Evolutionary conservation across 441 rosid genomes (phyloP).

Genomic region (Jatropha multifida): DNA sequence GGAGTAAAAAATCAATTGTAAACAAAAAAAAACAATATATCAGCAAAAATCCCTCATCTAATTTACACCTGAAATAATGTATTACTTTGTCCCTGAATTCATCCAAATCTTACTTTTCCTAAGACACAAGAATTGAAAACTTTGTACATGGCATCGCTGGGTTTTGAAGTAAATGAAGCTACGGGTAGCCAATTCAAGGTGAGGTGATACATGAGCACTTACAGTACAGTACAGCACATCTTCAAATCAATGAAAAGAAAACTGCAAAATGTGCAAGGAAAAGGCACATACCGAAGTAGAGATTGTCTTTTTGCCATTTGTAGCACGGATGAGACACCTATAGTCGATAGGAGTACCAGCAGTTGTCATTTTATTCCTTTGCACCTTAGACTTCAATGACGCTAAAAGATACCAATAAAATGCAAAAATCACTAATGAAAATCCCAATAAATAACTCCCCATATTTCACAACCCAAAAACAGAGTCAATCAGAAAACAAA

Average conservation of each 20-base stretch:
- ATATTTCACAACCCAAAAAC: background rate
- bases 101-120: background rate
- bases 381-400: constrained; percentile 73
- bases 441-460: background rate
- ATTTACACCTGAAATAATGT: background rate
- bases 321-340: constrained; percentile 86
- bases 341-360: constrained; percentile 60
- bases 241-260: background rate
- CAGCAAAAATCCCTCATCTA: background rate
- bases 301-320: constrained; percentile 72
- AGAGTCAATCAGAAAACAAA: background rate
- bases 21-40: background rate
- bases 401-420: constrained; percentile 38
- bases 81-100: background rate
- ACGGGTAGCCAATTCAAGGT: background rate
- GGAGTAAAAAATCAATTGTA: background rate
- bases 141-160: background rate
- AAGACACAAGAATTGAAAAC: background rate
- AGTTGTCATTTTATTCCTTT: constrained; percentile 64
- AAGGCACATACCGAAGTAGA: constrained; percentile 65
- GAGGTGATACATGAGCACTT: background rate
- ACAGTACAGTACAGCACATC: background rate
- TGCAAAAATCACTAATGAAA: background rate
- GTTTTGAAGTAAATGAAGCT: background rate
- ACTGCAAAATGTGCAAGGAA: background rate